phyloP scores from a whole-genome alignment of 202 grass and related monocot genomes.

The Schoenoplectus tabernaemontani region DNA sequence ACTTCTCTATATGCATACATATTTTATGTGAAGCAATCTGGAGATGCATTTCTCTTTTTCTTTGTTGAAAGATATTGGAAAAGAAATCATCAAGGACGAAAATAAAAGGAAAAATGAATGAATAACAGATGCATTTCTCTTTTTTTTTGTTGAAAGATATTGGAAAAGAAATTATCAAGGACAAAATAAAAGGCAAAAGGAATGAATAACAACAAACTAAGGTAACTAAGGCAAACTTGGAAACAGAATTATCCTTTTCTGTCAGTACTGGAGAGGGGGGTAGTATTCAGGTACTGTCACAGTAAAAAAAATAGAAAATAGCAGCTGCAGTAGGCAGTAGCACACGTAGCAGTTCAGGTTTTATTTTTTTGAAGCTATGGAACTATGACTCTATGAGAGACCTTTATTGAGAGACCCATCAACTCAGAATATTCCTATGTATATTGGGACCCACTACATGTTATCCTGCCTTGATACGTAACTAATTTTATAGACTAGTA shows the following conservation, averaged over 20 bases:
- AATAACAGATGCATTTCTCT: too few relatives aligned
- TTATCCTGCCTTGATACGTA: neutral
- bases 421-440: constrained; percentile 17
- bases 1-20: too few relatives aligned
- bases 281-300: neutral
- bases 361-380: neutral
- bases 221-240: neutral
- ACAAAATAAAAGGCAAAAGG: neutral
- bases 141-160: neutral
- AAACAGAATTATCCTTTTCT: neutral
- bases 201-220: neutral
- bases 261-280: neutral
- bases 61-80: too few relatives aligned
- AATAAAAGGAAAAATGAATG: too few relatives aligned
- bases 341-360: constrained; percentile 11
- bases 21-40: too few relatives aligned
- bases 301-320: neutral
- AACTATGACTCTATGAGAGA: neutral
- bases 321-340: neutral
- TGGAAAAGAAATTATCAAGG: neutral
- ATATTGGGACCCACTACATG: constrained; percentile 7
- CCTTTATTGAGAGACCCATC: constrained; percentile 6
- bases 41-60: too few relatives aligned
- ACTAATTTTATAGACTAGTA: neutral
- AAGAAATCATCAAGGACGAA: too few relatives aligned